Conservation (phyloP, 331 rosid species). For the Pyrus hybrid region DNA sequence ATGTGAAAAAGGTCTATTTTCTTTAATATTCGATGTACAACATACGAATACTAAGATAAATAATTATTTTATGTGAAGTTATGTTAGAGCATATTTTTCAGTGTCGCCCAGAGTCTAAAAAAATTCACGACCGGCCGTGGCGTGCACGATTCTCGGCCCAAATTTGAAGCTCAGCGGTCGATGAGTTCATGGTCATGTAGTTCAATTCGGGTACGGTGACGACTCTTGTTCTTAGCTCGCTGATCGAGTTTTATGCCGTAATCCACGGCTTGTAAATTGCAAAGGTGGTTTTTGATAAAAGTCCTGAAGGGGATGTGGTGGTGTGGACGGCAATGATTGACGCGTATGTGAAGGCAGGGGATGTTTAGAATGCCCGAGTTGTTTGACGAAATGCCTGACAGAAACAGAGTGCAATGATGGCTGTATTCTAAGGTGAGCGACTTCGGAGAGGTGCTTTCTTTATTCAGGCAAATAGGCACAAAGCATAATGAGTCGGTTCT, state of each 20-base stretch:
- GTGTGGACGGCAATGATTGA: conserved; percentile 34
- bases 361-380: background rate
- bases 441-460: conserved; percentile 38
- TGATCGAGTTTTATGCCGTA: background rate
- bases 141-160: conserved; percentile 28
- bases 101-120: too few relatives aligned
- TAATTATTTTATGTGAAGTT: too few relatives aligned
- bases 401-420: conserved; percentile 1
- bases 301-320: background rate
- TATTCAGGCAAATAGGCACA: conserved; percentile 49
- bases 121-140: too few relatives aligned
- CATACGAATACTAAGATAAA: too few relatives aligned
- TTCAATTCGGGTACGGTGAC: conserved; percentile 32
- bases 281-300: background rate
- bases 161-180: conserved; percentile 24
- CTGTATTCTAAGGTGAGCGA: background rate
- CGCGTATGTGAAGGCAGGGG: conserved; percentile 69
- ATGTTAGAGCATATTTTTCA: too few relatives aligned
- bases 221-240: conserved; percentile 39
- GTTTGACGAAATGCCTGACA: background rate
- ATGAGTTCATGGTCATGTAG: conserved; percentile 57
- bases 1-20: too few relatives aligned
- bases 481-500: conserved; percentile 63
- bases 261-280: background rate
- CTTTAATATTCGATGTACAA: too few relatives aligned